phyloP scores from a whole-genome alignment of 257 asterid species.

The Penstemon newberryi region DNA sequence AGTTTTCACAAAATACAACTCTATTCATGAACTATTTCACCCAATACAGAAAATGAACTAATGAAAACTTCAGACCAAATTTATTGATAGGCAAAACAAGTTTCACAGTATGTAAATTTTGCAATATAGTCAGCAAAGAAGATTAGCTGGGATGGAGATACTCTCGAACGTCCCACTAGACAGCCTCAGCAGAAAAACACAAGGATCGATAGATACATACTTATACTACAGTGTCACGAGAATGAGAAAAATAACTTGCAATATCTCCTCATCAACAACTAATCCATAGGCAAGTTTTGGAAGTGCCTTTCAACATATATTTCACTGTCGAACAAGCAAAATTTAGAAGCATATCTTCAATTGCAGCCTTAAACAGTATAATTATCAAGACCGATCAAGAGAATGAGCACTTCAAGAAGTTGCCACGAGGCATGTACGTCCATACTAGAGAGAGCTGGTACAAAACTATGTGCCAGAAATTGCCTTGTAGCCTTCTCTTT shows the following conservation, averaged over 20 bases:
- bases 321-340: neutral
- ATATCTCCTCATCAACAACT: neutral
- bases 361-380: neutral
- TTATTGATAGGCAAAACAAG: neutral
- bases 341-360: neutral
- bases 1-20: too few relatives aligned
- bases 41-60: too few relatives aligned
- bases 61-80: too few relatives aligned
- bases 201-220: neutral
- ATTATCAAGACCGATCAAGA: constrained; percentile 2
- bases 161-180: neutral
- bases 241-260: neutral
- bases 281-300: neutral
- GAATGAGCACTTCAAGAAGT: constrained; percentile 2
- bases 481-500: constrained; percentile 80
- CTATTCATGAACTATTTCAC: too few relatives aligned
- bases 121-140: too few relatives aligned
- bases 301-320: neutral
- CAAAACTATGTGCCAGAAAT: constrained; percentile 43
- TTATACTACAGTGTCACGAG: neutral
- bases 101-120: neutral
- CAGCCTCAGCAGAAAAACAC: neutral
- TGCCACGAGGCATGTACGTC: neutral
- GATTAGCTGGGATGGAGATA: neutral
- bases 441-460: neutral